phyloP scores from a whole-genome alignment of 768 basidiomycete species.

The Rhodotorula toruloides region DNA sequence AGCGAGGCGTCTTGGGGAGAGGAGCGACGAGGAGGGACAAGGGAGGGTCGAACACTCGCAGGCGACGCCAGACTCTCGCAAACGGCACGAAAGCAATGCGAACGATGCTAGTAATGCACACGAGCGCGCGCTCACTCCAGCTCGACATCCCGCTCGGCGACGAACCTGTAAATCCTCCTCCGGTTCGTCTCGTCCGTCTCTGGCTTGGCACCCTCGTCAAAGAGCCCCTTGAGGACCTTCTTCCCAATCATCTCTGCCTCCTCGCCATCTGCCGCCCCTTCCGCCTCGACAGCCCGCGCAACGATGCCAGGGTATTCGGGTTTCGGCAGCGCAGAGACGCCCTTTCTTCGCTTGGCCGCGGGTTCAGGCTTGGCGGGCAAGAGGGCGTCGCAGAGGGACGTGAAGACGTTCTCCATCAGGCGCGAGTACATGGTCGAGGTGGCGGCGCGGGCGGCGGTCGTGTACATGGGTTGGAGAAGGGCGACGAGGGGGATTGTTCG shows the following conservation, averaged over 20 bases:
- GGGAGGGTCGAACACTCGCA: no score
- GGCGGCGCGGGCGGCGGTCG: constrained; percentile 63
- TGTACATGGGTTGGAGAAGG: constrained; percentile 65
- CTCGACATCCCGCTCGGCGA: constrained; percentile 13
- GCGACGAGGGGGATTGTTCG: constrained; percentile 54
- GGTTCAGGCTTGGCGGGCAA: constrained; percentile 20
- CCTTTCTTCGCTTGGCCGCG: constrained; percentile 44
- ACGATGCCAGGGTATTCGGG: constrained; percentile 45
- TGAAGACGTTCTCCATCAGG: constrained; percentile 62
- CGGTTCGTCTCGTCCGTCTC: constrained; percentile 74
- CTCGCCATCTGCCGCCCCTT: constrained; percentile 6
- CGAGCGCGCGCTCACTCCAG: not conserved
- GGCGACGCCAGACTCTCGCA: not conserved
- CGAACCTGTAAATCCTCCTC: constrained; percentile 63
- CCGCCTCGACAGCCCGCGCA: constrained; percentile 41
- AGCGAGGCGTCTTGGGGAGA: no score
- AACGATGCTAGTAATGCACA: not conserved
- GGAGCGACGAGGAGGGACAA: no score
- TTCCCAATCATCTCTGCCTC: constrained; percentile 14
- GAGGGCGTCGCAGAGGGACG: constrained; percentile 63
- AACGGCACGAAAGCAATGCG: not conserved
- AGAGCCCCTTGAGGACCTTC: constrained; percentile 49
- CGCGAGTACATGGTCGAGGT: constrained; percentile 66
- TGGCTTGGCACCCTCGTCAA: constrained; percentile 66
- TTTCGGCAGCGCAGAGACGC: constrained; percentile 40